A percentile compares a stretch with the other conserved stretches of the same genome.
Conservation (phyloP, 352 stramenopile species). For the Phytophthora litchii region DNA sequence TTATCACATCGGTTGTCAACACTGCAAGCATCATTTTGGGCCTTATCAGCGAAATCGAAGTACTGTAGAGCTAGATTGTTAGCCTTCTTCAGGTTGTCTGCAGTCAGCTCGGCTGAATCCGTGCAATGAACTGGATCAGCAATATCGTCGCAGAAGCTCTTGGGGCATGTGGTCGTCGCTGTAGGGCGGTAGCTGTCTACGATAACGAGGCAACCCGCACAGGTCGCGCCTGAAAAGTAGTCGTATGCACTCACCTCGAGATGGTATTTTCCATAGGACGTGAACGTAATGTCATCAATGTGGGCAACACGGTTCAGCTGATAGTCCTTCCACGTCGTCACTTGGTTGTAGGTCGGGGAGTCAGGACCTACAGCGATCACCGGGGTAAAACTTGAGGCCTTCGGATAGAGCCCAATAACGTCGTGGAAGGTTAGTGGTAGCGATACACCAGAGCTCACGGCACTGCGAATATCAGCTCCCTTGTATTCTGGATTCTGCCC, state of each 20-base stretch:
- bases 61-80: slow-evolving; percentile 33
- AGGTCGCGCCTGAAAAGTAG: slow-evolving; percentile 47
- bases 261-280: slow-evolving; percentile 57
- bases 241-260: slow-evolving; percentile 59
- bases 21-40: slow-evolving; percentile 61
- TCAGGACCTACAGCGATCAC: slow-evolving; percentile 9
- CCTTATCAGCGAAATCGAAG: slow-evolving; percentile 47
- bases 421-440: slow-evolving; percentile 19
- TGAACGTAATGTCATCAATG: slow-evolving; percentile 53
- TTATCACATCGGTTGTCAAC: slow-evolving; percentile 50
- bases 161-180: slow-evolving; percentile 44
- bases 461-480: slow-evolving; percentile 15
- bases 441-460: slow-evolving; percentile 6
- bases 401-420: slow-evolving; percentile 12
- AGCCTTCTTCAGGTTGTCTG: slow-evolving; percentile 36
- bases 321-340: slow-evolving; percentile 62
- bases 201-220: slow-evolving; percentile 57
- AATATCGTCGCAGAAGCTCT: slow-evolving; percentile 41
- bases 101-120: slow-evolving; percentile 32
- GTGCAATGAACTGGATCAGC: slow-evolving; percentile 9
- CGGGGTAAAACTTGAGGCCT: slow-evolving; percentile 12
- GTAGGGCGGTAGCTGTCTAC: slow-evolving; percentile 58
- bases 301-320: slow-evolving; percentile 38
- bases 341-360: slow-evolving; percentile 2
- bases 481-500: slow-evolving; percentile 32